A percentile compares a stretch with the other conserved stretches of the same genome.
phyloP scores from a whole-genome alignment of 1,139 yeast species.

The Yamadazyma triangularis region DNA sequence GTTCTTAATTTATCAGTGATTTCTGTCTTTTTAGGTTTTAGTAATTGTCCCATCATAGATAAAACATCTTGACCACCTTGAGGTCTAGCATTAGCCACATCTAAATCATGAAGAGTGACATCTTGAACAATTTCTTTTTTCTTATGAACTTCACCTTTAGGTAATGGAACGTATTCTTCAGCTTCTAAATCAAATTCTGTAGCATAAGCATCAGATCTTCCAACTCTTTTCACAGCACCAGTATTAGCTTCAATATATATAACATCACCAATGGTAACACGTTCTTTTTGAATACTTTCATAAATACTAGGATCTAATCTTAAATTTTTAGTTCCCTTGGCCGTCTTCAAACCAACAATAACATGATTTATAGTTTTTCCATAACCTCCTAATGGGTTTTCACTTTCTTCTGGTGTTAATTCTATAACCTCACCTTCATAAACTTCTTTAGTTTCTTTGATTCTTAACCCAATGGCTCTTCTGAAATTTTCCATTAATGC shows the following conservation, averaged over 20 bases:
- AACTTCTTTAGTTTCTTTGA: slow-evolving; percentile 95
- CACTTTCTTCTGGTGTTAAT: slow-evolving; percentile 94
- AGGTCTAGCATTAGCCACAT: slow-evolving; percentile 94
- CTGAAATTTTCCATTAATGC: slow-evolving; percentile 97
- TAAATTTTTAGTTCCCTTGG: slow-evolving; percentile 90
- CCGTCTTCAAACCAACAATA: slow-evolving; percentile 88
- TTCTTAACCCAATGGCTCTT: slow-evolving; percentile 92
- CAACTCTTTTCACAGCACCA: slow-evolving; percentile 96
- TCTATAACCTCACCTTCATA: slow-evolving; percentile 98
- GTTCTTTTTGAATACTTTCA: slow-evolving; percentile 93
- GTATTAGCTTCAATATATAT: slow-evolving; percentile 96
- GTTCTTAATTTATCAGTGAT: slow-evolving; percentile 91
- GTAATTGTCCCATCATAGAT: slow-evolving; percentile 97
- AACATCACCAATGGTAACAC: slow-evolving; percentile 93
- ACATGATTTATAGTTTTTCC: slow-evolving; percentile 96
- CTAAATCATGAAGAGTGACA: slow-evolving; percentile 92
- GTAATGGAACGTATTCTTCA: slow-evolving; percentile 96
- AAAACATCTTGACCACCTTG: slow-evolving; percentile 98
- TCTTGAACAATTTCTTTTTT: slow-evolving; percentile 98
- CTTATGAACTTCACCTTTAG: slow-evolving; percentile 98
- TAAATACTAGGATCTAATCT: slow-evolving; percentile 94
- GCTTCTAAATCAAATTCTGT: slow-evolving; percentile 98
- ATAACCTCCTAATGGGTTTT: slow-evolving; percentile 94
- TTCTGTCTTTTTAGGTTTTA: slow-evolving; percentile 97
- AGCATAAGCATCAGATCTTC: slow-evolving; percentile 96